Evolutionary conservation across 257 asterid genomes (phyloP).

Genomic region (Solanum chilense): DNA sequence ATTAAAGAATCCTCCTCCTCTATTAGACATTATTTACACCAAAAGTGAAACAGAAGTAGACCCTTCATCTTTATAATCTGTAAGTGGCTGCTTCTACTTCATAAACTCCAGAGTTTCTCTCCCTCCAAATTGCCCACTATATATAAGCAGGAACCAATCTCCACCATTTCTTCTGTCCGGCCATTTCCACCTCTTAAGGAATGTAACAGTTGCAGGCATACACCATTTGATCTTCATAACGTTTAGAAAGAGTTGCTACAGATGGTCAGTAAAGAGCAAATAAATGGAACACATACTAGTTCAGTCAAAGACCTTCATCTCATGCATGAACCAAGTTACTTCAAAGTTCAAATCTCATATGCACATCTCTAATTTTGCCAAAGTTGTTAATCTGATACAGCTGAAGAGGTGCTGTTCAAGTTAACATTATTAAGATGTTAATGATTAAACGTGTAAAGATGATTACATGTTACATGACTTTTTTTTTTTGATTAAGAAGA

Average conservation of each 20-base stretch:
- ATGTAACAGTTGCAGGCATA: background rate
- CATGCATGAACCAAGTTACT: background rate
- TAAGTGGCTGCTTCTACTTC: background rate
- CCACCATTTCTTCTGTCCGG: background rate
- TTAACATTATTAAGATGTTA: background rate
- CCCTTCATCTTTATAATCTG: background rate
- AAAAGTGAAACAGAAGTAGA: background rate
- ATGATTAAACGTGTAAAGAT: background rate
- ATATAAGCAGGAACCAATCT: background rate
- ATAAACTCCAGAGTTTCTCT: background rate
- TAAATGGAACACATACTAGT: background rate
- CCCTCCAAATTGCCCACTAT: background rate
- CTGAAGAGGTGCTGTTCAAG: background rate
- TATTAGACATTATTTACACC: background rate
- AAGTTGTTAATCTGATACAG: background rate
- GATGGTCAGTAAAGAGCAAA: background rate
- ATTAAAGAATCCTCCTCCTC: background rate
- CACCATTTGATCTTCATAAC: background rate
- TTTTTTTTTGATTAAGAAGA: background rate
- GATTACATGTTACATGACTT: background rate
- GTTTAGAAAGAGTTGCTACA: background rate
- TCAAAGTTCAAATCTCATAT: background rate
- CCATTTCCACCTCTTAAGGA: background rate
- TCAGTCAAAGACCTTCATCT: background rate
- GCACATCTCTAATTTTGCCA: background rate